These are phyloP conservation scores for Saksenaea vasiformis DNA, from an alignment of 371 early-diverging fungal species.

Conservation along the genomic window DNA sequence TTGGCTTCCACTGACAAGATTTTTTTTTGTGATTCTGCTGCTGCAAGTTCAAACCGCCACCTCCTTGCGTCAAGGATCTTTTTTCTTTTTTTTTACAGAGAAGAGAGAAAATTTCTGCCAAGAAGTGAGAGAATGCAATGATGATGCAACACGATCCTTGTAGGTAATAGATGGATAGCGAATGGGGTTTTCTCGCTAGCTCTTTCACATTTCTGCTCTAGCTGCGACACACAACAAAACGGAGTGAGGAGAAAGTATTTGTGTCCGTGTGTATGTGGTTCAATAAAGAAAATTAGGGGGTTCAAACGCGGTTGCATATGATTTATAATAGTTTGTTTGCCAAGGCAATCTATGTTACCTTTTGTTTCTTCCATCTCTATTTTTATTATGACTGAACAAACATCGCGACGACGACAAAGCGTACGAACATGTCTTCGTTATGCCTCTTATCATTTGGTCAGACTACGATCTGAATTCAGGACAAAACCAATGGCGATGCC, in stretches of 20 bases:
- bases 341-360: not conserved
- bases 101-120: not conserved
- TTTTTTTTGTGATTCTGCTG: not conserved
- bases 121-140: too few species aligned
- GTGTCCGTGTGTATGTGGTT: too few species aligned
- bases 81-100: not conserved
- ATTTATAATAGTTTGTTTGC: not conserved
- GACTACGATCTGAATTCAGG: not conserved
- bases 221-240: too few species aligned
- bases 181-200: too few species aligned
- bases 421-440: conserved; percentile 1
- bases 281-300: not conserved
- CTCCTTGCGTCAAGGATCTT: not conserved
- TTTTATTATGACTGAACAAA: not conserved
- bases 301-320: conserved; percentile 4
- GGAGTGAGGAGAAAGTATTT: too few species aligned
- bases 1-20: not conserved
- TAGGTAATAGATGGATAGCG: too few species aligned
- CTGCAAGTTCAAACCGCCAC: not conserved
- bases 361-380: not conserved
- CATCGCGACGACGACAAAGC: not conserved
- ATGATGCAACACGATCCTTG: too few species aligned
- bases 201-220: too few species aligned
- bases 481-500: not conserved
- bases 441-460: not conserved